Conservation (phyloP, 345 rosid species). For the Ricinus communis region DNA sequence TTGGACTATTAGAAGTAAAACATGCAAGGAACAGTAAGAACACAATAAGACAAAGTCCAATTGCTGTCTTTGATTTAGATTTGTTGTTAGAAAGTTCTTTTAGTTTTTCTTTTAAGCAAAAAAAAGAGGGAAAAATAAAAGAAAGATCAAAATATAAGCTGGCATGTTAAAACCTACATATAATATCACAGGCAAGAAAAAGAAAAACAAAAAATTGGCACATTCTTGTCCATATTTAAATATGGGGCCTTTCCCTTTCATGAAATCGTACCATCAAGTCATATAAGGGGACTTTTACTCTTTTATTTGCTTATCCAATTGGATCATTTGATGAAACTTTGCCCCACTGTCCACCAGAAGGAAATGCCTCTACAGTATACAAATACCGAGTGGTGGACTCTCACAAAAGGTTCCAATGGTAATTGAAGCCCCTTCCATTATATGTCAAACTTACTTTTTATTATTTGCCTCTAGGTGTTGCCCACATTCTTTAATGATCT, state of each 20-base stretch:
- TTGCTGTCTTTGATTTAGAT: too few species aligned
- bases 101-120: background rate
- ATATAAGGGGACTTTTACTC: background rate
- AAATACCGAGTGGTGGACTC: background rate
- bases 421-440: background rate
- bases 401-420: background rate
- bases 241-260: background rate
- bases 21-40: too few species aligned
- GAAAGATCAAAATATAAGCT: too few species aligned
- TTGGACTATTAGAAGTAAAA: too few species aligned
- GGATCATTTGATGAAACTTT: slow-evolving; percentile 1
- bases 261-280: background rate
- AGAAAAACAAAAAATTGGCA: background rate
- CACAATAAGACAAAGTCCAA: too few species aligned
- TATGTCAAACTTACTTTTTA: background rate
- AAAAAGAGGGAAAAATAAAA: background rate
- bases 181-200: too few species aligned
- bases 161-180: too few species aligned
- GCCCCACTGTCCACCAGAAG: background rate
- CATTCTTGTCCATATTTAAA: background rate
- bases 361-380: background rate
- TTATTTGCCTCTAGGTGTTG: too few species aligned
- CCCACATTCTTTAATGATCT: background rate
- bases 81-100: too few species aligned
- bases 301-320: slow-evolving; percentile 3